phyloP scores from a whole-genome alignment of 768 basidiomycete genomes.

The Lentinula raphanica region DNA sequence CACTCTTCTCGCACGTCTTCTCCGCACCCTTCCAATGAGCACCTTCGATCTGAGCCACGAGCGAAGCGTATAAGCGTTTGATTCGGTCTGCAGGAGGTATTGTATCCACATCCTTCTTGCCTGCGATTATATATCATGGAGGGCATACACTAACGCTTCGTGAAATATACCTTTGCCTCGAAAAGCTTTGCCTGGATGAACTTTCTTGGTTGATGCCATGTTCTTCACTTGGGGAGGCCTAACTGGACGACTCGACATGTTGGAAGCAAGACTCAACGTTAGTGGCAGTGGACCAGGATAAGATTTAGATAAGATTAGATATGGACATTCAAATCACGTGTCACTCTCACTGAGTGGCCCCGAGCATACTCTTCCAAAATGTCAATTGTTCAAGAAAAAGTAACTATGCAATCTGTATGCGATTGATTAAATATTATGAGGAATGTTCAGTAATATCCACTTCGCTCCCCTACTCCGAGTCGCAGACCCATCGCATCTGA shows the following conservation, averaged over 20 bases:
- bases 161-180: background rate
- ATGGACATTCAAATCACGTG: no score
- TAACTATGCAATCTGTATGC: background rate
- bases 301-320: no score
- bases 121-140: background rate
- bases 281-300: no score
- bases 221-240: background rate
- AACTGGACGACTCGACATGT: no score
- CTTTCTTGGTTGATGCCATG: no score
- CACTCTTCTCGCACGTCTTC: constrained; percentile 91
- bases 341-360: no score
- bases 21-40: constrained; percentile 81
- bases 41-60: constrained; percentile 88
- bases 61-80: constrained; percentile 66
- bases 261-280: no score
- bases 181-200: constrained; percentile 1
- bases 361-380: background rate
- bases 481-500: no score
- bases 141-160: background rate
- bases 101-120: background rate
- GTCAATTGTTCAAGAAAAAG: background rate
- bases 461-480: no score
- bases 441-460: no score
- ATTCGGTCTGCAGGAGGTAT: constrained; percentile 27
- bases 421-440: background rate